Conservation (phyloP, 805 yeast species). For the Cephaloascus albidus region DNA sequence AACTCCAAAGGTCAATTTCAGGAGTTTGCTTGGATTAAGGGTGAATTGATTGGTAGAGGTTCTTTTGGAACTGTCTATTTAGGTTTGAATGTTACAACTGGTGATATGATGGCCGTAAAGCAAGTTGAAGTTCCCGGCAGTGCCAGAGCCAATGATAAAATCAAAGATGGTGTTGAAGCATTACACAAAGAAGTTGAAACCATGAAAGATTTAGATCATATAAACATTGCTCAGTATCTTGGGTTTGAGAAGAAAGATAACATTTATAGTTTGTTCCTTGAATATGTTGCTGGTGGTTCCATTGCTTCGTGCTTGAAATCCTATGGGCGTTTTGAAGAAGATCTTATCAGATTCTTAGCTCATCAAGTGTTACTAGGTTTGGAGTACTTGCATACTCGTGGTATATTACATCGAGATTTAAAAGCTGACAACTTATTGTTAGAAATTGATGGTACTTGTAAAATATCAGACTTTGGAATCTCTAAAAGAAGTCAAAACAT, state of each 20-base stretch:
- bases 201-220: constrained; percentile 86
- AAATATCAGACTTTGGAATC: constrained; percentile 94
- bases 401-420: constrained; percentile 87
- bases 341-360: constrained; percentile 61
- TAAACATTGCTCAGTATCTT: constrained; percentile 89
- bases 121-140: constrained; percentile 66
- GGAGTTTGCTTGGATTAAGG: constrained; percentile 96
- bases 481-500: constrained; percentile 80
- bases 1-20: constrained; percentile 60
- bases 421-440: constrained; percentile 87
- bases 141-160: constrained; percentile 30
- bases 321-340: constrained; percentile 81
- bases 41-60: constrained; percentile 93
- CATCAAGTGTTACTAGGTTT: constrained; percentile 77
- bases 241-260: constrained; percentile 79
- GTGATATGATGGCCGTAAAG: constrained; percentile 98
- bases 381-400: constrained; percentile 78
- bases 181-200: constrained; percentile 87
- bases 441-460: constrained; percentile 89
- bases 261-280: constrained; percentile 80
- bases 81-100: constrained; percentile 90
- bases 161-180: constrained; percentile 65
- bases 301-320: constrained; percentile 77
- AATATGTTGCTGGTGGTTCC: constrained; percentile 97
- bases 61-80: constrained; percentile 91